Percentiles rank a stretch among this genome's conserved stretches.
Conservation (phyloP, 345 rosid genomes). For the Physaria fendleri region DNA sequence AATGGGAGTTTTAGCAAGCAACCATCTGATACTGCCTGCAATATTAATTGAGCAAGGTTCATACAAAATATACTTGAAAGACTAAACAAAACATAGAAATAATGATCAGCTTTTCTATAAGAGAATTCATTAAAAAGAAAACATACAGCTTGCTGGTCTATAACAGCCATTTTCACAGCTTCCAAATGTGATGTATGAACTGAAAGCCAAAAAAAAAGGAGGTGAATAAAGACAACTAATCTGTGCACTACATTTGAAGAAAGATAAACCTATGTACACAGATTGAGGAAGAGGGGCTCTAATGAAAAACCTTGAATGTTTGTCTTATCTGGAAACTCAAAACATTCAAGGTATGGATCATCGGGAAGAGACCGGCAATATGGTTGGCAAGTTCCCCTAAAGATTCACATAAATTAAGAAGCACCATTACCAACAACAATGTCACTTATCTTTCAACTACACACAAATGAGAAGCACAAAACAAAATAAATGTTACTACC, state of each 20-base stretch:
- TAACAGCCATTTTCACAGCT: slow-evolving; percentile 67
- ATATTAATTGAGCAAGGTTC: neutral
- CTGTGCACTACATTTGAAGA: neutral
- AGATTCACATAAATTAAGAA: neutral
- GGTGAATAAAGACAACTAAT: neutral
- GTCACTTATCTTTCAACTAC: neutral
- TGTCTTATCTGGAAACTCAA: slow-evolving; percentile 41
- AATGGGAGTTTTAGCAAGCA: slow-evolving; percentile 72
- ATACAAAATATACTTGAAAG: neutral
- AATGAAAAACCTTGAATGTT: slow-evolving; percentile 49
- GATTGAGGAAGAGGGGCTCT: neutral
- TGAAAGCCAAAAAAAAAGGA: slow-evolving; percentile 31
- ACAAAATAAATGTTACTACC: slow-evolving; percentile 21
- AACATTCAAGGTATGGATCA: slow-evolving; percentile 74
- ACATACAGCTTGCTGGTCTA: slow-evolving; percentile 58
- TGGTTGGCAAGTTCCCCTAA: slow-evolving; percentile 78
- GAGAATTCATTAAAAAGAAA: neutral
- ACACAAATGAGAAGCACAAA: neutral
- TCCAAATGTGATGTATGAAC: slow-evolving; percentile 51
- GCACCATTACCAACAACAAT: neutral
- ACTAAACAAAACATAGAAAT: neutral
- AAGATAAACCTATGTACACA: neutral
- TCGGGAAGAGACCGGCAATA: slow-evolving; percentile 75
- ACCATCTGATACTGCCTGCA: slow-evolving; percentile 60
- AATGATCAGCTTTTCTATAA: neutral